Base-by-base conservation (phyloP, 257 asterid genomes). In the Ballota nigra region DNA sequence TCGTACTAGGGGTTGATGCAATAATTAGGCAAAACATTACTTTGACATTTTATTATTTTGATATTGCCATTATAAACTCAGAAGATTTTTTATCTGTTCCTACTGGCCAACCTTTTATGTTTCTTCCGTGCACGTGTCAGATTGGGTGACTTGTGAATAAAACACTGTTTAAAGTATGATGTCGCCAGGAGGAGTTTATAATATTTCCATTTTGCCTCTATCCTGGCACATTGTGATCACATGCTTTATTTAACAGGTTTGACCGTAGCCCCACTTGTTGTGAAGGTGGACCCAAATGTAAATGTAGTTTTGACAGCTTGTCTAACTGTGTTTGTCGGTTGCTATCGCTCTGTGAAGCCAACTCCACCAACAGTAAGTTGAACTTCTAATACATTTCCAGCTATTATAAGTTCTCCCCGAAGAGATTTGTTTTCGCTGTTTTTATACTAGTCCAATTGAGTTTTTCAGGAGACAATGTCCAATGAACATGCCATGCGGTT, bases 401-500 rank as follows among this genome's bases (percentile, higher is more conserved):
- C 38, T 36, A 66, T 23, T 68, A 59, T 34, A 19, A 53, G 15
- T 56, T 66, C 56, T 71, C 22, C 34, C 15, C 22, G 28, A 28
- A 2, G 15, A 68, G 29, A 5, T 47, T 23, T 4, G 8, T 61
- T 63, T 61, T 59, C 26, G 19, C 22, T 12, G 34, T 63, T 58
- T 63, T 18, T 55, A 64, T 65, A 67, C 66, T 36, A 31, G 40
- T 64, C 66, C 38, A 26, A 47, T 57, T 69, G 9, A n/a, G 12
- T 57, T 45, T 71, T 81, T 77, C 83, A 95, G 99, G 99, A 95
- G 82, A 86, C 98, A 2, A 92, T 95, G 98, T 95, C 98, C 77
- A 92, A 84, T 12, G 97, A 92, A 79, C 99, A 92, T 65, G 99
- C 98, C 40, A 92, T 92, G 98, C 87, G 99, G 41, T 95, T 92